Evolutionary conservation across 2,329 filamentous ascomycete species (phyloP).

Genomic region (Macrophomina pseudophaseolina): DNA sequence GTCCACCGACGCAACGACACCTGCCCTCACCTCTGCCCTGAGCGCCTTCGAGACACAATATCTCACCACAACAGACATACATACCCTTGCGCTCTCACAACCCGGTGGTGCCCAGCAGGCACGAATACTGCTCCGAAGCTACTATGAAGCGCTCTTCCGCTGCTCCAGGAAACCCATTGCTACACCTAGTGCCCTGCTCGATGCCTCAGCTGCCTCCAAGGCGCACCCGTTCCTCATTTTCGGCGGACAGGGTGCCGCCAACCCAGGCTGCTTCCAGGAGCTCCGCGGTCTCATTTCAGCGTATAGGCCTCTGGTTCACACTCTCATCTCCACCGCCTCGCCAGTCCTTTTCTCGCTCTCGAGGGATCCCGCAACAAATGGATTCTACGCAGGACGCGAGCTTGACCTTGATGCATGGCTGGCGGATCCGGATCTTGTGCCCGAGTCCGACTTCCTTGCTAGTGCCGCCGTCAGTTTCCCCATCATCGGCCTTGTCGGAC

Average conservation of each 20-base stretch:
- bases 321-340: background rate
- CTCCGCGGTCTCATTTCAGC: background rate
- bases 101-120: background rate
- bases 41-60: background rate
- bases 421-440: background rate
- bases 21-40: background rate
- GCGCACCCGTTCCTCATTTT: background rate
- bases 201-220: background rate
- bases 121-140: background rate
- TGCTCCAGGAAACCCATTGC: slow-evolving; percentile 31
- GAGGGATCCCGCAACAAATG: background rate
- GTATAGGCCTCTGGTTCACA: background rate
- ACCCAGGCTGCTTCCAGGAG: background rate
- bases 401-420: background rate
- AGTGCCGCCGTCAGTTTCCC: slow-evolving; percentile 44
- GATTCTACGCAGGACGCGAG: background rate
- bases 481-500: slow-evolving; percentile 43
- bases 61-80: background rate
- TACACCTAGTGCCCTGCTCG: background rate
- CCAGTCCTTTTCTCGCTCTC: background rate
- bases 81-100: background rate
- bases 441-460: background rate
- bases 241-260: background rate
- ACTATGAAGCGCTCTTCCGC: background rate
- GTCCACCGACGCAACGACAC: too few species aligned